Conservation (phyloP, 176 grass and related monocot genomes). For the Leersia perrieri region DNA sequence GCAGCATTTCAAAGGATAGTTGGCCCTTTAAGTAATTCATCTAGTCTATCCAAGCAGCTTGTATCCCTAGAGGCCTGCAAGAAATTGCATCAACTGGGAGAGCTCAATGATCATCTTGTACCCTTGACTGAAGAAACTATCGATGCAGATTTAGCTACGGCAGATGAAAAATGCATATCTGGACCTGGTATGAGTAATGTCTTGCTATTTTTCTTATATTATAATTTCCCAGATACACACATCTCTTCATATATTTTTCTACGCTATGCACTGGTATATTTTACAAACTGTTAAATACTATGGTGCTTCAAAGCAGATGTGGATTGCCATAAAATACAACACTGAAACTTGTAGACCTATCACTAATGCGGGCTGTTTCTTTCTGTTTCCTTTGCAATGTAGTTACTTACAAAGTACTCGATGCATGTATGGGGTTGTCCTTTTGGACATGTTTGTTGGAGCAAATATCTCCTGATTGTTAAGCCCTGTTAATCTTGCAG, state of each 20-base stretch:
- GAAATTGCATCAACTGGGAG: constrained; percentile 79
- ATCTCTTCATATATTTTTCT: neutral
- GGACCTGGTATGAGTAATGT: constrained; percentile 64
- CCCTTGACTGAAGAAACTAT: constrained; percentile 53
- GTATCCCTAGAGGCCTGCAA: constrained; percentile 87
- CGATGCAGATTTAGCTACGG: constrained; percentile 16
- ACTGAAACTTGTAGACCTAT: constrained; percentile 2
- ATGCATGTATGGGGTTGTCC: neutral
- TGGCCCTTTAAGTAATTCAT: constrained; percentile 64
- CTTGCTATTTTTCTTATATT: constrained; percentile 25
- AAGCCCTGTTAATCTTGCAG: neutral
- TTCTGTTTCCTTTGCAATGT: constrained; percentile 24
- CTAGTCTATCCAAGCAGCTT: constrained; percentile 75
- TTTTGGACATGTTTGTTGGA: constrained; percentile 23
- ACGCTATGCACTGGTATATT: constrained; percentile 13
- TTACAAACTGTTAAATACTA: constrained; percentile 4
- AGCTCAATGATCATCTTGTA: constrained; percentile 67
- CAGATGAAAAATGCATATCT: constrained; percentile 35
- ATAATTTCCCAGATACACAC: constrained; percentile 3
- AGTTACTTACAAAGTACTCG: constrained; percentile 4
- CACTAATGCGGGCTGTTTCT: neutral
- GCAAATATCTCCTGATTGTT: constrained; percentile 8
- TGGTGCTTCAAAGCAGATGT: neutral
- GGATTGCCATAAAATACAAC: neutral
- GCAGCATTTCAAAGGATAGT: constrained; percentile 77